Percentiles rank a stretch among this genome's conserved stretches.
Evolutionary conservation across 495 filamentous ascomycete species (phyloP).

Genomic region (Aspergillus conjunctus): DNA sequence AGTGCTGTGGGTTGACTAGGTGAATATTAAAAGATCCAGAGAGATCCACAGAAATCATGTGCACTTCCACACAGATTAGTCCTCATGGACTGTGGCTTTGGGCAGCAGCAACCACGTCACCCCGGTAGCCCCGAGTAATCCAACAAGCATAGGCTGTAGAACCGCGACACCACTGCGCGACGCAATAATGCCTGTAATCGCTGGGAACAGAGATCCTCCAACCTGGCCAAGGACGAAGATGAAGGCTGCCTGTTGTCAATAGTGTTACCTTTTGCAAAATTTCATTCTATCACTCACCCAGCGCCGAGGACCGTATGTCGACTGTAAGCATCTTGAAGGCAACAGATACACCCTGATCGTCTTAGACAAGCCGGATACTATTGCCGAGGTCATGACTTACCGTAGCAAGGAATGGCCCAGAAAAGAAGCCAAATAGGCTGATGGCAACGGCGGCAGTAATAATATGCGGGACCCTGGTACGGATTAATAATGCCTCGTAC

Average conservation of each 20-base stretch:
- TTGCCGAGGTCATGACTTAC: too few relatives aligned
- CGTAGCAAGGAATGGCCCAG: conserved; percentile 37
- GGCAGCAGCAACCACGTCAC: conserved; percentile 37
- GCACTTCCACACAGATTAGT: too few relatives aligned
- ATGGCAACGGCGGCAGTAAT: conserved; percentile 37
- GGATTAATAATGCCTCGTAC: background rate
- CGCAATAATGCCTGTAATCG: conserved; percentile 33
- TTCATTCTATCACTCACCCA: conserved; percentile 20
- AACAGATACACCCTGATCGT: conserved; percentile 30
- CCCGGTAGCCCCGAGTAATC: conserved; percentile 30
- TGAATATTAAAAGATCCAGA: too few relatives aligned
- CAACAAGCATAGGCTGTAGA: conserved; percentile 35
- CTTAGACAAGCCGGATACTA: too few relatives aligned
- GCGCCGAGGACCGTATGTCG: conserved; percentile 31
- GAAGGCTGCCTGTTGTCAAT: conserved; percentile 20
- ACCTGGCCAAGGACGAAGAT: conserved; percentile 36
- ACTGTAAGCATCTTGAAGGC: conserved; percentile 32
- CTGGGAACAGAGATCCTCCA: conserved; percentile 33
- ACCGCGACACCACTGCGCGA: conserved; percentile 30
- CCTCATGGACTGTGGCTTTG: conserved; percentile 32
- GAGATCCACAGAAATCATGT: too few relatives aligned
- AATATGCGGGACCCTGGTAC: conserved; percentile 33
- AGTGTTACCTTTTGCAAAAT: background rate
- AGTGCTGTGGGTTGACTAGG: too few relatives aligned
- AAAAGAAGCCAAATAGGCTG: conserved; percentile 34